A percentile compares a stretch with the other conserved stretches of the same genome.
Evolutionary conservation across 495 filamentous ascomycete genomes (phyloP).

Genomic region (Paragyromitra xinjiangensis): DNA sequence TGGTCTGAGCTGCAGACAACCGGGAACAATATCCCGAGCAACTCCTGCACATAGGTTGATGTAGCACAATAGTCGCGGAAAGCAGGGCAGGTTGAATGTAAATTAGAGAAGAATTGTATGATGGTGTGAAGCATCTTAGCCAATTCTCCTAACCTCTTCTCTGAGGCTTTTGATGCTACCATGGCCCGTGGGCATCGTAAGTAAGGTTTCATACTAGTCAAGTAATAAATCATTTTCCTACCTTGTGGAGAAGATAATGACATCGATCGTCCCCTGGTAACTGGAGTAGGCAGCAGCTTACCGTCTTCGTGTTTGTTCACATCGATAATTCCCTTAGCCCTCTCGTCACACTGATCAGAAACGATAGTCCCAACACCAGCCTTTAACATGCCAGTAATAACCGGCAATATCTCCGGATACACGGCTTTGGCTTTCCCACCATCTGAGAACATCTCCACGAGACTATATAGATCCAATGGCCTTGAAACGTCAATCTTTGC

Average conservation of each 20-base stretch:
- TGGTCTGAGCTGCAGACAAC: conserved; percentile 83
- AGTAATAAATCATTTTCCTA: conserved; percentile 34
- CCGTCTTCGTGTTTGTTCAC: conserved; percentile 36
- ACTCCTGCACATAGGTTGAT: conserved; percentile 78
- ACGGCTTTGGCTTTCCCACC: conserved; percentile 68
- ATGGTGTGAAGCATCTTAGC: conserved; percentile 73
- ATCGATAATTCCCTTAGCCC: conserved; percentile 14
- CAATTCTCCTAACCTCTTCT: conserved; percentile 64
- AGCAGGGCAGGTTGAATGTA: conserved; percentile 73
- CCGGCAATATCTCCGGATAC: conserved; percentile 79
- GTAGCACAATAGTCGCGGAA: conserved; percentile 83
- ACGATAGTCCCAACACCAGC: conserved; percentile 69
- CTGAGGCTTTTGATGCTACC: conserved; percentile 45
- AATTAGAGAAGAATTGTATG: conserved; percentile 78
- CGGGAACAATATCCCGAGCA: conserved; percentile 82
- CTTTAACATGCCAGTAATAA: conserved; percentile 89
- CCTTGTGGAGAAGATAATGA: conserved; percentile 48
- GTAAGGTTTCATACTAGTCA: conserved; percentile 9
- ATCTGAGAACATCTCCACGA: conserved; percentile 73
- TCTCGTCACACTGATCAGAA: conserved; percentile 67
- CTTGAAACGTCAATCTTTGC: conserved; percentile 75
- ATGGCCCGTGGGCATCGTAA: not conserved
- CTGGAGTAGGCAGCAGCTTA: conserved; percentile 30
- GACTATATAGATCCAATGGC: conserved; percentile 74
- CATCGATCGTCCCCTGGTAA: conserved; percentile 43